Evolutionary conservation across 139 green algal species (phyloP).

Genomic region (Chlamydomonas eustigma): DNA sequence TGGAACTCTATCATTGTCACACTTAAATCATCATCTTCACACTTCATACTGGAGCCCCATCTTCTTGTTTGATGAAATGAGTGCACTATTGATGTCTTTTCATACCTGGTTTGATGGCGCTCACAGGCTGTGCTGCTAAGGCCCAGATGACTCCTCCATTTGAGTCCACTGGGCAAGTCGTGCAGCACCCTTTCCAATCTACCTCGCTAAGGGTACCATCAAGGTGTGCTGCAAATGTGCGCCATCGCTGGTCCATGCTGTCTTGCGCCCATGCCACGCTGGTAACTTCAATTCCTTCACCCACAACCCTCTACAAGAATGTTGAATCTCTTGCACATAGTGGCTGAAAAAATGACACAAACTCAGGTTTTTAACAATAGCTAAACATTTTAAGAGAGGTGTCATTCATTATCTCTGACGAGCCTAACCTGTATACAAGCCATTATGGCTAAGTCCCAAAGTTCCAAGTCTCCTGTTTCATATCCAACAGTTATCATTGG

Average conservation of each 20-base stretch:
- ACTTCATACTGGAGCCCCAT: too few species aligned
- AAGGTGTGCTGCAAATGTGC: slow-evolving; percentile 69
- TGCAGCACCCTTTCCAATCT: slow-evolving; percentile 23
- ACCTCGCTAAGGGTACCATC: slow-evolving; percentile 74
- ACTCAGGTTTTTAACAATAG: too few species aligned
- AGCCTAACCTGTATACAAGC: slow-evolving; percentile 48
- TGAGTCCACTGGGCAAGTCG: slow-evolving; percentile 51
- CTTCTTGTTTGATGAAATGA: not conserved
- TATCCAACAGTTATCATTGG: slow-evolving; percentile 62
- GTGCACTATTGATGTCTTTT: too few species aligned
- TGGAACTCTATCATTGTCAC: too few species aligned
- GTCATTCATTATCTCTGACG: too few species aligned
- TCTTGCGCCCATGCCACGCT: slow-evolving; percentile 64
- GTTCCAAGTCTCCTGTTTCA: slow-evolving; percentile 79
- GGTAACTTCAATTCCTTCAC: slow-evolving; percentile 53
- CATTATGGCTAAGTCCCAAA: slow-evolving; percentile 66
- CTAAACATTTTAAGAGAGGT: too few species aligned
- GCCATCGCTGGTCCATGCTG: slow-evolving; percentile 29
- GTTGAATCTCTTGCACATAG: too few species aligned
- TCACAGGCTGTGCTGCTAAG: slow-evolving; percentile 53
- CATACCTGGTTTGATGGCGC: slow-evolving; percentile 26
- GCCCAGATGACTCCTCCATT: slow-evolving; percentile 83
- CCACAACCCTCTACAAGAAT: slow-evolving; percentile 56
- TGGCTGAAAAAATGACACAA: not conserved
- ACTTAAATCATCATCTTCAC: too few species aligned